Evolutionary conservation across 495 filamentous ascomycete genomes (phyloP), one percentile per base, ranked within the genome.

Genomic region (Penicillium turbatum): DNA sequence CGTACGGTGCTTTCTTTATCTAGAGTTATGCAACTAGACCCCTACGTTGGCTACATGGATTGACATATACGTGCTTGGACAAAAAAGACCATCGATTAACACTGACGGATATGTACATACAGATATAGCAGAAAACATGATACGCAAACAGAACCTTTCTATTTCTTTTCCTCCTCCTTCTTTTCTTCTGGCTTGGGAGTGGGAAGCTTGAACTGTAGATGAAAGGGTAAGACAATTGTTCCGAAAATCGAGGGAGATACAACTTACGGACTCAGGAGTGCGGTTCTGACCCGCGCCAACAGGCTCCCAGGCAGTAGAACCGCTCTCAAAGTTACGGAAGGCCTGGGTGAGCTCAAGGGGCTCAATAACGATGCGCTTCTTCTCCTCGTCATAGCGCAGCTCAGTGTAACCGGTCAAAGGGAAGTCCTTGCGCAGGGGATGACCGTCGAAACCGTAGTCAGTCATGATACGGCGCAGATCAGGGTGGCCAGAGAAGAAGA

Each of bases 381-480:
- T 99, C 82, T 97, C 95, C 71, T 99, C 95, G 64, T 97, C 92
- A 63, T 90, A 99, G 55, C 95, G 79, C 46, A 99, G 86, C 82
- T 99, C 95, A 47, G 95, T 99, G 77, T 99, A 99, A 35, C 95
- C 95, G 17, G 95, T 97, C 70, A 97, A 74, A 27, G 95, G 95
- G 72, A 99, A 99, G 65, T 99, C 95, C 73, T 99, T 99, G 67
- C 95, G 79, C 65, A 99, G 74, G 8, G 95, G 95, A 77, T 97
- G 92, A 17, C 95, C 95, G 68, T 99, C 95, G 66, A 99, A 99
- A 43, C 95, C 95, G 72, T 99, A 99, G 66, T 99, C 95, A 36
- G 95, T 99, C 92, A 99, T 95, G 77, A 99, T 97, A 60, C 95
- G 85, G 64, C 95, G 83, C 63, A 99, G 79, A 78, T 99, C 95